Evolutionary conservation across 495 filamentous ascomycete genomes (phyloP), one percentile per base, ranked within the genome.

Genomic region (Hypoxylon rickii): DNA sequence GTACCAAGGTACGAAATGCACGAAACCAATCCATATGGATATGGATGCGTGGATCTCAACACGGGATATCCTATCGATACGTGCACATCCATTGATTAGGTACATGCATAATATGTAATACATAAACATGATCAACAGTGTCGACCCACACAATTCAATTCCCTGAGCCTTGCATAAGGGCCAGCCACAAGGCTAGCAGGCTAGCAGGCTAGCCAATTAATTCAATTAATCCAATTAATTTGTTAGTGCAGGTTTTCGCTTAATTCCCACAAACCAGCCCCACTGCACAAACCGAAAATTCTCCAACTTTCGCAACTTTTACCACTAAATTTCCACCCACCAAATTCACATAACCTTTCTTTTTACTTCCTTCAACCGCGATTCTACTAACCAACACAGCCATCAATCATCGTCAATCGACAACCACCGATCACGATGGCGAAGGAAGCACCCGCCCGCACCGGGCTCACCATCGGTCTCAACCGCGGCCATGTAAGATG

Each of bases 401-500:
- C 61, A 58, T 54, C 58, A 37, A 44, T 19, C 40, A 36, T 36
- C 50, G 24, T 33, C 44, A 37, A 17, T 60, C 67, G 55, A 57
- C 65, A 47, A 66, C 59, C 38, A 64, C 51, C 52, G 47, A 42
- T 36, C 42, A 59, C 13, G 59, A 74, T 76, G 72, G 70, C 69
- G 43, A 68, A 76, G 68, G 67, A 73, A 65, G 52, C 63, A 21
- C 61, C 67, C 51, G 83, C 85, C 76, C 83, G 85, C 71, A 83
- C 80, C 74, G 89, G 89, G 76, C 81, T 96, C 68, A 79, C 84
- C 76, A 78, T 86, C 71, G 92, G 92, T 70, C 73, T 90, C 69
- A 96, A 97, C 80, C 86, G 83, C 73, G 92, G 92, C 73, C 88
- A 94, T 79, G 90, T 94, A 91, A 64, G 61, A 64, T 64, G 57